Percentiles rank a stretch among this genome's conserved stretches.
Conservation (phyloP, 805 yeast species). For the Candida gorgasii region DNA sequence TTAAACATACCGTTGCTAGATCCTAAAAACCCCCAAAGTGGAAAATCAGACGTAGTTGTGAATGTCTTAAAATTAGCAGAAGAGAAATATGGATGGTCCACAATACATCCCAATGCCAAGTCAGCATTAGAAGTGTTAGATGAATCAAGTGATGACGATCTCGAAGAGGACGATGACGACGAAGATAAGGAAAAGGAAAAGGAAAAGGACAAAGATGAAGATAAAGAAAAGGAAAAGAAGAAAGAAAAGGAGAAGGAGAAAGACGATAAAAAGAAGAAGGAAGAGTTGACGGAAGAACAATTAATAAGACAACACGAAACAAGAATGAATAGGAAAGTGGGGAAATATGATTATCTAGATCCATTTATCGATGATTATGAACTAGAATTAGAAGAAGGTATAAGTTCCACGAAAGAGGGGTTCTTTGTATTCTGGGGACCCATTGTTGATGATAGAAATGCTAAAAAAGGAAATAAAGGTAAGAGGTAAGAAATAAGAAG, state of each 20-base stretch:
- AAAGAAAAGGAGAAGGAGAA: slow-evolving; percentile 64
- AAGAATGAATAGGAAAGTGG: slow-evolving; percentile 69
- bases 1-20: slow-evolving; percentile 53
- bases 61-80: slow-evolving; percentile 76
- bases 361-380: slow-evolving; percentile 97
- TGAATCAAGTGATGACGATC: slow-evolving; percentile 33
- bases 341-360: slow-evolving; percentile 88
- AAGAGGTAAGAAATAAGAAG: slow-evolving; percentile 5
- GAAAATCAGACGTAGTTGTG: slow-evolving; percentile 63
- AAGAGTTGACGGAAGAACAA: slow-evolving; percentile 41
- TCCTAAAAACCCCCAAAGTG: slow-evolving; percentile 51
- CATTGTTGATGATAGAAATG: slow-evolving; percentile 54
- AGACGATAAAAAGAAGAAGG: slow-evolving; percentile 35
- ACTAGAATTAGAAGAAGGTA: slow-evolving; percentile 87
- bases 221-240: slow-evolving; percentile 22
- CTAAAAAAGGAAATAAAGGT: slow-evolving; percentile 22
- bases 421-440: slow-evolving; percentile 96
- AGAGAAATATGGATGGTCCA: slow-evolving; percentile 80
- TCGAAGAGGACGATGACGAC: slow-evolving; percentile 27
- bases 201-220: slow-evolving; percentile 9
- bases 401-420: slow-evolving; percentile 91
- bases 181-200: slow-evolving; percentile 27
- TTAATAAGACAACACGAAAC: slow-evolving; percentile 46
- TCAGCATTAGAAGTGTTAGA: slow-evolving; percentile 55
- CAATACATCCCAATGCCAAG: slow-evolving; percentile 65